Conservation (phyloP, 495 filamentous ascomycete species). For the Xylaria curta region DNA sequence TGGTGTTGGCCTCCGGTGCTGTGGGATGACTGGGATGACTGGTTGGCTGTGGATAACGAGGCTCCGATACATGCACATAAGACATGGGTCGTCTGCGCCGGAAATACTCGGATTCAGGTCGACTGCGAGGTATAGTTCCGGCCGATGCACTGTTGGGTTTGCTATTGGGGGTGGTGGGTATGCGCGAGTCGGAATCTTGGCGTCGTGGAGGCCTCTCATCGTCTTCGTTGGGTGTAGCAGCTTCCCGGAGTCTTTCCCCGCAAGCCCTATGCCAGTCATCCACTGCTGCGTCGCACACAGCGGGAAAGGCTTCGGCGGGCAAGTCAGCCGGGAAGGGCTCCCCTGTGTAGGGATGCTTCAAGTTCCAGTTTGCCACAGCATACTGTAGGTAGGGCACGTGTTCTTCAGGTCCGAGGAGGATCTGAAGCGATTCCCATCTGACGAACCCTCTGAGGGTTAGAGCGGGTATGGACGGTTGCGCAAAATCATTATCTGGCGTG, state of each 20-base stretch:
- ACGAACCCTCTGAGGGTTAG: conserved; percentile 85
- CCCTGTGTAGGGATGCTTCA: conserved; percentile 74
- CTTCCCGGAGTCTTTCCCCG: conserved; percentile 57
- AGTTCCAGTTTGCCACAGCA: conserved; percentile 76
- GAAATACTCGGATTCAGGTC: conserved; percentile 41
- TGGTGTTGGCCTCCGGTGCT: conserved; percentile 27
- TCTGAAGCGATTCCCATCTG: conserved; percentile 91
- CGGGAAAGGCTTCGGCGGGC: conserved; percentile 77
- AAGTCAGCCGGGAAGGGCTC: conserved; percentile 77
- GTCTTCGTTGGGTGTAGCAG: conserved; percentile 47
- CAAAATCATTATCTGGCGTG: conserved; percentile 72
- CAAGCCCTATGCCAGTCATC: conserved; percentile 83
- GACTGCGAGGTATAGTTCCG: conserved; percentile 27
- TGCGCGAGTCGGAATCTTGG: conserved; percentile 31
- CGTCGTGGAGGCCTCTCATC: conserved; percentile 33
- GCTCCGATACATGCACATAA: conserved; percentile 39
- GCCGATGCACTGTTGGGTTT: conserved; percentile 20
- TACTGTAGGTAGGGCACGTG: conserved; percentile 84
- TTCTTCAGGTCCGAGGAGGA: conserved; percentile 85
- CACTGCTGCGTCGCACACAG: conserved; percentile 75
- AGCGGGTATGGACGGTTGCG: conserved; percentile 77
- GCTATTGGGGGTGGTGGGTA: conserved; percentile 30
- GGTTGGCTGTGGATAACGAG: conserved; percentile 29
- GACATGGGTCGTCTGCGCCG: conserved; percentile 37
- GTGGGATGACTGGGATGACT: conserved; percentile 24